Conservation (phyloP, 1,284 basidiomycete genomes). For the Ceratobasidium sp. region DNA sequence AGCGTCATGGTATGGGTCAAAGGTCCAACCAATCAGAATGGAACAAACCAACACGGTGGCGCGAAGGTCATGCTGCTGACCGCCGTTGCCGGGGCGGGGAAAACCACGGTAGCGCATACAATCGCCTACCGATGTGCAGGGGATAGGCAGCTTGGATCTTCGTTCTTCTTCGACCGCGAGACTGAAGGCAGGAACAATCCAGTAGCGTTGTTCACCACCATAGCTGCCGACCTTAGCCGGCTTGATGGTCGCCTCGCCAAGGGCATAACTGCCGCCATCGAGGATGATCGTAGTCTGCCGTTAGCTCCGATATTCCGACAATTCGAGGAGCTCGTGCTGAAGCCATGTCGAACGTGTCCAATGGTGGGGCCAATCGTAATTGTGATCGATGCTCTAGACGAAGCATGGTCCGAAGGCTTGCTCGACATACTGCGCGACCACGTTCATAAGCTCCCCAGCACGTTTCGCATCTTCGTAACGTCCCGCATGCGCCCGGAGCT, state of each 20-base stretch:
- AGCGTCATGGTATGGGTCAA: neutral
- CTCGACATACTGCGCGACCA: neutral
- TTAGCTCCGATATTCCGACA: neutral
- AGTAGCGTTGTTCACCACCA: no score
- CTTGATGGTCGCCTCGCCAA: no score
- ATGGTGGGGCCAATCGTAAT: neutral
- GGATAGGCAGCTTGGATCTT: slow-evolving; percentile 28
- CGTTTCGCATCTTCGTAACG: neutral
- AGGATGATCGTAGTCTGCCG: neutral
- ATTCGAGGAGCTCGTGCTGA: neutral
- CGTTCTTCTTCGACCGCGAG: no score
- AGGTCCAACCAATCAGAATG: neutral
- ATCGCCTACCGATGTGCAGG: slow-evolving; percentile 25
- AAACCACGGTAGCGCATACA: slow-evolving; percentile 17
- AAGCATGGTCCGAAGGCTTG: neutral
- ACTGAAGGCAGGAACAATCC: no score
- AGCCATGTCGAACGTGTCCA: neutral
- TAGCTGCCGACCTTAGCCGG: no score
- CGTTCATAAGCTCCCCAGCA: neutral
- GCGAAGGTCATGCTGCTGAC: no score
- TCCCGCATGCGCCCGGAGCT: neutral
- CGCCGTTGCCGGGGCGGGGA: slow-evolving; percentile 47
- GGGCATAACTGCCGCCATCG: neutral
- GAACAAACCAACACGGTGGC: no score
- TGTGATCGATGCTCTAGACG: slow-evolving; percentile 5